phyloP scores from a whole-genome alignment of 495 filamentous ascomycete genomes.

The Viridothelium virens region DNA sequence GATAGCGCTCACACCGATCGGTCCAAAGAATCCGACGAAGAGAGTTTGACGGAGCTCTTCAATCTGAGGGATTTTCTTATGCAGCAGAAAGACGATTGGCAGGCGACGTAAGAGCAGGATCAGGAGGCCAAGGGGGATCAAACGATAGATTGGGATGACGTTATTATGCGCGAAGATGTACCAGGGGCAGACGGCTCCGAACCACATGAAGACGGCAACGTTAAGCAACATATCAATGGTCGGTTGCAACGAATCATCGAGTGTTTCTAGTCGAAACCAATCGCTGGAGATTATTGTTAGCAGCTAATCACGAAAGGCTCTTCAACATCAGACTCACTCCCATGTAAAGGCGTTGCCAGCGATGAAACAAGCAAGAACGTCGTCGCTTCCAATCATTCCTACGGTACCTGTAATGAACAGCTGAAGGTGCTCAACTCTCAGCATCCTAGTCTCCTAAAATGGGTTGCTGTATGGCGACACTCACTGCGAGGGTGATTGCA shows the following conservation, averaged over 20 bases:
- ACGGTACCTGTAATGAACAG: slow-evolving; percentile 81
- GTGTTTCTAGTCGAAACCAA: slow-evolving; percentile 83
- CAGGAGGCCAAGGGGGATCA: slow-evolving; percentile 71
- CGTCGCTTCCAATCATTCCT: slow-evolving; percentile 85
- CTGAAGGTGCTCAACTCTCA: slow-evolving; percentile 13
- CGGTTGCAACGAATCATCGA: slow-evolving; percentile 82
- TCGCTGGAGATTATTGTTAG: slow-evolving; percentile 42
- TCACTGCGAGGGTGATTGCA: slow-evolving; percentile 71
- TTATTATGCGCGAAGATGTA: slow-evolving; percentile 55
- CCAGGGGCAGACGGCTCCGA: slow-evolving; percentile 84
- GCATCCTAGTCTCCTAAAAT: too few relatives aligned
- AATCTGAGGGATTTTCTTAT: slow-evolving; percentile 73
- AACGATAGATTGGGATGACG: slow-evolving; percentile 67
- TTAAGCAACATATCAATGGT: slow-evolving; percentile 88
- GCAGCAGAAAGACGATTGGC: slow-evolving; percentile 65
- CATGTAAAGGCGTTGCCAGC: slow-evolving; percentile 87
- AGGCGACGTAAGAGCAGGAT: slow-evolving; percentile 73
- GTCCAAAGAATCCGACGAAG: slow-evolving; percentile 90
- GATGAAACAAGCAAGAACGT: slow-evolving; percentile 88
- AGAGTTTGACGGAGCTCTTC: slow-evolving; percentile 63
- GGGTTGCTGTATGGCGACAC: slow-evolving; percentile 27
- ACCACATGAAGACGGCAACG: slow-evolving; percentile 83
- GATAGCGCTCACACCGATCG: slow-evolving; percentile 85
- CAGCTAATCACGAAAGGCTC: background rate
- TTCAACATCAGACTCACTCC: slow-evolving; percentile 45